A percentile compares a stretch with the other conserved stretches of the same genome.
These are phyloP conservation scores for Zoysia japonica DNA, from an alignment of 176 grass and related monocot species.

Conservation along the genomic window DNA sequence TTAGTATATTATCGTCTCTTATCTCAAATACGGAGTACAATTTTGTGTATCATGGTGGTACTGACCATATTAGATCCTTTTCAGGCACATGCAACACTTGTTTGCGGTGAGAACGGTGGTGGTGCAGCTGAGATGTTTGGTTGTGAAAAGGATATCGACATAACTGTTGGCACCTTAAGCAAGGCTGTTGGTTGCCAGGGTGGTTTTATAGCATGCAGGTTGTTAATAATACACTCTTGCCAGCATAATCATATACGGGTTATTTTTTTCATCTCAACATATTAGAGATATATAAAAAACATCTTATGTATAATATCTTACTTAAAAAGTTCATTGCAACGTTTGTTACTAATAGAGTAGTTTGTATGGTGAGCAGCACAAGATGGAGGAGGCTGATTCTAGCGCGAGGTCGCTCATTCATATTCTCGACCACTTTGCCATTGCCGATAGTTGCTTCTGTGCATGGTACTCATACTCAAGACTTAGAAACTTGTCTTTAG, in stretches of 20 bases:
- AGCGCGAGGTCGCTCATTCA: conserved; percentile 75
- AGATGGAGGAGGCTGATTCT: conserved; percentile 75
- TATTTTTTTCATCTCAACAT: no score
- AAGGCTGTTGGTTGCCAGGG: conserved; percentile 81
- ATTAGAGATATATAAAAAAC: no score
- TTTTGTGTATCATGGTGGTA: no score
- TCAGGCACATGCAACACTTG: conserved; percentile 86
- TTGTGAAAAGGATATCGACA: conserved; percentile 83
- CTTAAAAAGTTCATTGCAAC: background rate
- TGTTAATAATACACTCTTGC: background rate
- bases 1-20: conserved; percentile 44
- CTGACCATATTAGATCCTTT: background rate
- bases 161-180: conserved; percentile 81
- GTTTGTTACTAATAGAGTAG: background rate
- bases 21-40: background rate
- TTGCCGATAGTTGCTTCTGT: conserved; percentile 72
- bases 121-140: conserved; percentile 62
- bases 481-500: conserved; percentile 2
- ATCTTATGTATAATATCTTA: no score
- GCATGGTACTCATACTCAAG: conserved; percentile 47
- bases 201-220: conserved; percentile 90
- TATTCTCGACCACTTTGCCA: conserved; percentile 77
- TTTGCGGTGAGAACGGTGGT: conserved; percentile 87
- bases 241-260: no score
- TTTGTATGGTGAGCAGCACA: conserved; percentile 55